These are phyloP conservation scores for Fabrea salina DNA, from an alignment of 169 alveolate genomes.

Conservation along the genomic window DNA sequence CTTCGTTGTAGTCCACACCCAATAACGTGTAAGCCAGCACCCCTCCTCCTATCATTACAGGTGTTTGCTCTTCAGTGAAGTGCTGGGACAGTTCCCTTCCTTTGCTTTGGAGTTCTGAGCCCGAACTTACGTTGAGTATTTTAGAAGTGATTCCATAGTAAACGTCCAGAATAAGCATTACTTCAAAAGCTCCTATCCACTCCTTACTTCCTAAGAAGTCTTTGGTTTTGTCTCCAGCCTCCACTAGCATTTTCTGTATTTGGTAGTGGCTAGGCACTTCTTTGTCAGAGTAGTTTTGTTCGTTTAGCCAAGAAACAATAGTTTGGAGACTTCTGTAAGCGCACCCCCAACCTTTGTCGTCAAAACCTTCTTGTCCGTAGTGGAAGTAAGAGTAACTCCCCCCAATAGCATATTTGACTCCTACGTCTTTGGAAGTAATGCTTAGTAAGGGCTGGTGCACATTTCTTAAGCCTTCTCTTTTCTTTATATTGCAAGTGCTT, in stretches of 20 bases:
- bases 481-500: conserved; percentile 8
- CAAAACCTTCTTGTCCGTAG: conserved; percentile 78
- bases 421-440: not conserved
- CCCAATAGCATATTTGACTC: conserved; percentile 42
- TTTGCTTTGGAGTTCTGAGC: conserved; percentile 57
- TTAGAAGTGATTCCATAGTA: conserved; percentile 66
- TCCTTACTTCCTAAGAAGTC: conserved; percentile 60
- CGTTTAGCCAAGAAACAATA: conserved; percentile 60
- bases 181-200: conserved; percentile 87
- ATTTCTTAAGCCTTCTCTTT: not conserved
- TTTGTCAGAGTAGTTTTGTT: conserved; percentile 53
- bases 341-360: conserved; percentile 88
- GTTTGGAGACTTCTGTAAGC: conserved; percentile 81
- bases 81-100: conserved; percentile 66
- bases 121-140: conserved; percentile 62
- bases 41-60: conserved; percentile 88
- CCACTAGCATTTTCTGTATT: conserved; percentile 66
- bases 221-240: conserved; percentile 74
- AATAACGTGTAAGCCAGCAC: conserved; percentile 74
- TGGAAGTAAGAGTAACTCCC: conserved; percentile 78
- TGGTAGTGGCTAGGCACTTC: conserved; percentile 67
- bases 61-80: conserved; percentile 72
- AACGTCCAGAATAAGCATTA: conserved; percentile 58
- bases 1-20: conserved; percentile 75
- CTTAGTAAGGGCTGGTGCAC: not conserved